Base-by-base conservation (phyloP, 345 rosid genomes). In the Euclidium syriacum region DNA sequence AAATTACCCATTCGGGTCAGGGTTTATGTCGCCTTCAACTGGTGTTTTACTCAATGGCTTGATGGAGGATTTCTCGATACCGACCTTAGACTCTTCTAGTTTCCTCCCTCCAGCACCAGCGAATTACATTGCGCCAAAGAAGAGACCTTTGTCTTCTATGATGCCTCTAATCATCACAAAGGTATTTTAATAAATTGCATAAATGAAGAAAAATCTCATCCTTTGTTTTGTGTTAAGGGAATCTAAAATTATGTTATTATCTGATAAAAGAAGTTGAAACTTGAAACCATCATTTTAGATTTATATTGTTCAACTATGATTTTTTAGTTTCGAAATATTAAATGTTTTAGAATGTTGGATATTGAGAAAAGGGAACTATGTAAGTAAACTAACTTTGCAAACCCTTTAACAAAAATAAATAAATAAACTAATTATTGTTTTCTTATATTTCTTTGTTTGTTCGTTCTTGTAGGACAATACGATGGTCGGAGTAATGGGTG, bases 101-200 rank as follows among this genome's bases (percentile, higher is more conserved):
- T 65, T 0, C 68, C 87, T 87, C 23, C 89, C 95, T 52, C 86
- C 97, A 3, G 77, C 97, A 40, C 90, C 95, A 0, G 74, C 95
- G 6, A 90, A 90, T 73, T 86, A 69, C 63, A 81, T 90, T 4
- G 26, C 58, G 46, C 74, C 95, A 46, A 81, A 83, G 62, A 90
- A 90, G 75, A 81, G 91, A 61, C 95, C 97, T 0, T 75, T 90
- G 44, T 90, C 97, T 71, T 86, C 97, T 63, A 86, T 86, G 97
- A 80, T 85, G 4, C 95, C 97, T 5, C 60, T 90, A 24, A 79
- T 90, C 61, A 78, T 90, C 61, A 80, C 88, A 44, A 90, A 85
- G 95, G 97, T 90, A 56, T 16, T 16, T 5, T 15, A 15, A 10
- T 20, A 10, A 53, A 27, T 6, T 3, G 27, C 40, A 23, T 27